Conservation (phyloP, 106 monocot genomes). For the Agapanthus africanus region DNA sequence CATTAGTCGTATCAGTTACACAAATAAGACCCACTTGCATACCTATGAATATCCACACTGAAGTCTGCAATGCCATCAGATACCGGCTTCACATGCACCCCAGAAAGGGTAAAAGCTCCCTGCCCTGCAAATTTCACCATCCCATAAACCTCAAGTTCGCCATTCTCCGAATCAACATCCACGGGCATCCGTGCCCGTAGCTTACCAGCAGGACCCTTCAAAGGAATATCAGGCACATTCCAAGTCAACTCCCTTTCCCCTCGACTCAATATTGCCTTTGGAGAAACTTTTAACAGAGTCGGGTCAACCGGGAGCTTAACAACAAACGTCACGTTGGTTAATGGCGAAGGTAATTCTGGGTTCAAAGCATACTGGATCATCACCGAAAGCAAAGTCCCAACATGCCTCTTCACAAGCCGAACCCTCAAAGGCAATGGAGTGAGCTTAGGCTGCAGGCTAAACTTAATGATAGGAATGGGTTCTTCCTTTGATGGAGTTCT, state of each 20-base stretch:
- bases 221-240: conserved; percentile 69
- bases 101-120: conserved; percentile 56
- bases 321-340: conserved; percentile 74
- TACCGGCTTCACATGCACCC: conserved; percentile 51
- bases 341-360: conserved; percentile 46
- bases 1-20: conserved; percentile 45
- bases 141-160: conserved; percentile 67
- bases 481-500: conserved; percentile 62
- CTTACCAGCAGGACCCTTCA: conserved; percentile 56
- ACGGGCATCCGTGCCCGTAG: conserved; percentile 89
- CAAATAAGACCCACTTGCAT: conserved; percentile 60
- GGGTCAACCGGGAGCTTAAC: conserved; percentile 90
- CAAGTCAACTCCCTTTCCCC: conserved; percentile 70
- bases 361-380: conserved; percentile 95
- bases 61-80: conserved; percentile 63
- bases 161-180: conserved; percentile 59
- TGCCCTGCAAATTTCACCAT: conserved; percentile 61
- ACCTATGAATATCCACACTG: conserved; percentile 65
- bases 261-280: conserved; percentile 71
- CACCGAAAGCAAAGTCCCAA: conserved; percentile 71
- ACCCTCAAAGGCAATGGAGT: conserved; percentile 81
- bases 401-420: conserved; percentile 79
- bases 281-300: conserved; percentile 73
- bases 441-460: conserved; percentile 65
- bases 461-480: conserved; percentile 67